Conservation (phyloP, 768 basidiomycete species). For the Boletus tomentosulus region DNA sequence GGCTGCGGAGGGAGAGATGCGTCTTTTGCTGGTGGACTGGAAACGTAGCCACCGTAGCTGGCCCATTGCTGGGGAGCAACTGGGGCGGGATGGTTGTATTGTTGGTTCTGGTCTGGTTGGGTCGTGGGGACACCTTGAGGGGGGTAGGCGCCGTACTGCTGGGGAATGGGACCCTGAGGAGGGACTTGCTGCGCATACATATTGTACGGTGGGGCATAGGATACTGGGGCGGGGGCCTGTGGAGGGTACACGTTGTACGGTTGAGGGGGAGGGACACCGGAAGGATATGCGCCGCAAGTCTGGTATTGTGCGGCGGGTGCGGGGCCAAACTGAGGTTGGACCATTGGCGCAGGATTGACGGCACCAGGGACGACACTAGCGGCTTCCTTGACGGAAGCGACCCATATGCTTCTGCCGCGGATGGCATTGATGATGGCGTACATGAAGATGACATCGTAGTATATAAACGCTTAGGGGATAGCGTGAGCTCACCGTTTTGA, state of each 20-base stretch:
- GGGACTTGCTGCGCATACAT: neutral
- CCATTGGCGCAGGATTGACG: slow-evolving; percentile 1
- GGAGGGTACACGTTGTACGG: slow-evolving; percentile 7
- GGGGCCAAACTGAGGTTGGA: slow-evolving; percentile 7
- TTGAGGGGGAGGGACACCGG: slow-evolving; percentile 1
- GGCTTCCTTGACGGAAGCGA: slow-evolving; percentile 19
- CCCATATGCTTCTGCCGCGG: slow-evolving; percentile 24
- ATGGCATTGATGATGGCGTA: slow-evolving; percentile 22
- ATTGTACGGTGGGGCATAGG: neutral
- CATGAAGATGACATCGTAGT: slow-evolving; percentile 18
- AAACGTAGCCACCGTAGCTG: slow-evolving; percentile 4
- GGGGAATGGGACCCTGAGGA: neutral
- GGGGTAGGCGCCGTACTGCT: neutral
- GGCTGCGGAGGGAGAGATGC: slow-evolving; percentile 15
- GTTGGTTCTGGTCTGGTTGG: neutral
- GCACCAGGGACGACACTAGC: neutral
- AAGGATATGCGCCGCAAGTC: slow-evolving; percentile 1
- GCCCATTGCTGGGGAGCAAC: slow-evolving; percentile 1
- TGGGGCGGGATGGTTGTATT: slow-evolving; percentile 1
- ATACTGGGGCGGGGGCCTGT: slow-evolving; percentile 3
- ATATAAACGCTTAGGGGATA: slow-evolving; percentile 19
- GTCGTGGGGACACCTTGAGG: neutral
- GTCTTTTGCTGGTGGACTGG: neutral
- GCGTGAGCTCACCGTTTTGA: neutral
- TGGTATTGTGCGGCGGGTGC: slow-evolving; percentile 6